Evolutionary conservation across 1,284 basidiomycete species (phyloP), one percentile per base, ranked within the genome.

Genomic region (Apiotrichum brassicae): DNA sequence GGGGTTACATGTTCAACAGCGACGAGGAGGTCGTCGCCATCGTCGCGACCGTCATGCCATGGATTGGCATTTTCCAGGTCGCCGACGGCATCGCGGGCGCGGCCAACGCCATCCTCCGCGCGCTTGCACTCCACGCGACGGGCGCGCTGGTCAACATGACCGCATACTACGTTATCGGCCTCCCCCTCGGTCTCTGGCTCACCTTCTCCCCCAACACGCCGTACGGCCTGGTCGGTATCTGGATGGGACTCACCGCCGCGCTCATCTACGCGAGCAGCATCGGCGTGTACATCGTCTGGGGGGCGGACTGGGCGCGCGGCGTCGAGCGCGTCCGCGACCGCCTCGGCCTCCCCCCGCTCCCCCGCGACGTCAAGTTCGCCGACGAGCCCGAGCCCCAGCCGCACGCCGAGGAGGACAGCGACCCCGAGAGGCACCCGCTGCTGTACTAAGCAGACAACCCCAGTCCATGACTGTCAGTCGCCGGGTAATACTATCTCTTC

Each of bases 1-100:
- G 87, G 86, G 89, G 79, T 3, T 82, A 84, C 63, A 70, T 93
- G 22, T 95, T 94, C 77, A 94, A 91, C 62, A 76, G 82, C 48
- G 90, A 94, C 71, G 78, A 81, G 7, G 77, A 84, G 80, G 73
- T 75, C 38, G 69, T 73, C 26, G 49, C 57, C 4, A 74, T 87
- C 14, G 86, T 89, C 20, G 81, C 86, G 4, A 70, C 76, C 0
- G 83, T 91, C 49, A 71, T 93, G 36, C 86, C 89, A 0, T 71
- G 73, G 43, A 75, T 78, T 4, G 82, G 86, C 9, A 77, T 89
- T 30, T 87, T 89, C 77, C 87, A 90, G 63, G 56, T 73, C 32
- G 62, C 69, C 48, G 90, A 93, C 59, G 84, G 83, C 12, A 77
- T 83, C 16, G 73, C 77, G 11, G 85, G 81, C 1, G 81, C 89